Conservation (phyloP, 2,329 filamentous ascomycete species). For the Xylaria arbuscula region DNA sequence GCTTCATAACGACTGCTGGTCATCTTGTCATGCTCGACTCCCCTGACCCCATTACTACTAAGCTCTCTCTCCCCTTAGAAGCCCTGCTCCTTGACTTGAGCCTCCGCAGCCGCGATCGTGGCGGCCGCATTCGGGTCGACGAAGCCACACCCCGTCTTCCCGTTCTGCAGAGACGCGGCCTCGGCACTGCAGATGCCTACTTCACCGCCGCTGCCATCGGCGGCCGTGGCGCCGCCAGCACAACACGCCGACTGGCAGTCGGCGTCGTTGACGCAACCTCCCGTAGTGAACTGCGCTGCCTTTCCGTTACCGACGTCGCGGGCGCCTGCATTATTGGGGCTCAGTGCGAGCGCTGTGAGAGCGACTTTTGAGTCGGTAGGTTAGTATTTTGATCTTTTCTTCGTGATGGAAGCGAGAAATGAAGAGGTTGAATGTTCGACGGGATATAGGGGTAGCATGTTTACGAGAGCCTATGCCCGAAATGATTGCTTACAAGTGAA, state of each 20-base stretch:
- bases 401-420: not conserved
- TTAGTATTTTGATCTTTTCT: conserved; percentile 26
- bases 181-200: conserved; percentile 53
- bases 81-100: conserved; percentile 51
- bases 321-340: conserved; percentile 51
- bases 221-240: conserved; percentile 46
- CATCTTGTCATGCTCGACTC: no score
- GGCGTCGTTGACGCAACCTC: conserved; percentile 51
- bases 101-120: conserved; percentile 48
- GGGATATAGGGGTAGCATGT: not conserved
- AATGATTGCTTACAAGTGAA: conserved; percentile 47
- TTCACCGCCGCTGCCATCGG: conserved; percentile 41
- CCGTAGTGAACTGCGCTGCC: conserved; percentile 53
- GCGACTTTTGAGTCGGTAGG: conserved; percentile 44
- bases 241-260: conserved; percentile 52
- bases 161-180: conserved; percentile 52
- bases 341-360: conserved; percentile 48
- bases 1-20: not conserved
- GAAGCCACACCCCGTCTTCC: conserved; percentile 54
- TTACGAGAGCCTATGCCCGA: conserved; percentile 6
- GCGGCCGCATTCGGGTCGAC: conserved; percentile 51
- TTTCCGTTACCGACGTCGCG: conserved; percentile 52
- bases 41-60: not conserved
- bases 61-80: conserved; percentile 40
- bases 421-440: not conserved